Percentiles rank a stretch among this genome's conserved stretches.
Conservation (phyloP, 164 flowering plant genomes). For the Macadamia integrifolia region DNA sequence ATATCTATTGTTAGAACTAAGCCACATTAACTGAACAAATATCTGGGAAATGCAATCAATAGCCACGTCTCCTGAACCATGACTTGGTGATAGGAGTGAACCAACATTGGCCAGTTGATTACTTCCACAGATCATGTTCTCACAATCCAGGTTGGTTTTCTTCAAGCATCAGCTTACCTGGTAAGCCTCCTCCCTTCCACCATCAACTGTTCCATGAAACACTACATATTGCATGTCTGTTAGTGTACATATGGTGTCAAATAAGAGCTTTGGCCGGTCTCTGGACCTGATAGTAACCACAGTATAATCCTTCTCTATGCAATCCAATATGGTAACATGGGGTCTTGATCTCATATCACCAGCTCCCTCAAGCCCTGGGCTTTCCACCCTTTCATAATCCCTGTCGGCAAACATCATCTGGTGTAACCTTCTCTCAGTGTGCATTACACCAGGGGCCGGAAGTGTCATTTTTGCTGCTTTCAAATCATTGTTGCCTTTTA, state of each 20-base stretch:
- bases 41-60: too few species aligned
- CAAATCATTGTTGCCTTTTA: constrained; percentile 24
- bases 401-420: constrained; percentile 54
- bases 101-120: too few species aligned
- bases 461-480: constrained; percentile 20
- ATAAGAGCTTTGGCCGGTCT: constrained; percentile 47
- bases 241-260: constrained; percentile 41
- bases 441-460: constrained; percentile 18
- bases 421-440: constrained; percentile 43
- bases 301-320: constrained; percentile 34
- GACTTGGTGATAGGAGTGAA: too few species aligned
- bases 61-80: too few species aligned
- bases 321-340: constrained; percentile 28
- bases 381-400: constrained; percentile 30
- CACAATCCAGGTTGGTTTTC: neutral
- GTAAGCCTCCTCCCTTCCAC: constrained; percentile 35
- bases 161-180: constrained; percentile 24
- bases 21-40: too few species aligned
- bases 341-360: constrained; percentile 18
- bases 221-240: constrained; percentile 60
- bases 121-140: too few species aligned
- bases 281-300: constrained; percentile 31
- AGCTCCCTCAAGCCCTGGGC: neutral
- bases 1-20: constrained; percentile 1
- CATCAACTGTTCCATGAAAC: constrained; percentile 41